A percentile compares a stretch with the other conserved stretches of the same genome.
Conservation (phyloP, 352 stramenopile species). For the Globisporangium ultimum region DNA sequence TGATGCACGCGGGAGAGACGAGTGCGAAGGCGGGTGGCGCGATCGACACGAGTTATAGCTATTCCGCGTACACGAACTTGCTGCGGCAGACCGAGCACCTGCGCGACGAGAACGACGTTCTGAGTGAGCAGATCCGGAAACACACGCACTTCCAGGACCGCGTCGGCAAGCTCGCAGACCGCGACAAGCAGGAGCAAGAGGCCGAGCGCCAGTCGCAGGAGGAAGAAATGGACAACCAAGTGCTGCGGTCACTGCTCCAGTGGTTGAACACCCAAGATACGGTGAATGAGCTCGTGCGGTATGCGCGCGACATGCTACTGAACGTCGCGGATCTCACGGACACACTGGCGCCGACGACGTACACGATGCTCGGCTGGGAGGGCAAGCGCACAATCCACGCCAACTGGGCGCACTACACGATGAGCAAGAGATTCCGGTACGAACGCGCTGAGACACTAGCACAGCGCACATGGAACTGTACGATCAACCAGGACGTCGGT, state of each 20-base stretch:
- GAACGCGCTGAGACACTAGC: constrained; percentile 23
- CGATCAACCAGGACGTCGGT: constrained; percentile 19
- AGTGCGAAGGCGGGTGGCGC: neutral
- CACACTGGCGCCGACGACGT: constrained; percentile 7
- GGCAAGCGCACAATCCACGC: constrained; percentile 33
- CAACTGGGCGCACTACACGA: constrained; percentile 42
- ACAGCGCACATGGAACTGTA: constrained; percentile 34
- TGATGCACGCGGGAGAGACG: constrained; percentile 12
- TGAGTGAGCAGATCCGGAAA: constrained; percentile 15
- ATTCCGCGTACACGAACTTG: constrained; percentile 16
- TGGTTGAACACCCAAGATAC: constrained; percentile 14
- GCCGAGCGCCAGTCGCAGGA: constrained; percentile 3
- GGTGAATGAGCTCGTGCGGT: constrained; percentile 14
- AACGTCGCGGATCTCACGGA: constrained; percentile 20
- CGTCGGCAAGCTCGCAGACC: constrained; percentile 4
- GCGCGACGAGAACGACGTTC: constrained; percentile 15
- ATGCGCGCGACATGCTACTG: constrained; percentile 24
- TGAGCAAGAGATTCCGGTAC: constrained; percentile 40
- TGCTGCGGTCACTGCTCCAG: constrained; percentile 12
- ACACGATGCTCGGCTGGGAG: constrained; percentile 39
- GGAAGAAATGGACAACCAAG: constrained; percentile 7
- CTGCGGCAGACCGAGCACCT: constrained; percentile 23
- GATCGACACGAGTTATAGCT: constrained; percentile 8
- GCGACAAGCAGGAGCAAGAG: constrained; percentile 13
- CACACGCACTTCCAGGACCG: constrained; percentile 21